phyloP scores from a whole-genome alignment of 768 basidiomycete genomes.

The Cantharellus cinnabarinus region DNA sequence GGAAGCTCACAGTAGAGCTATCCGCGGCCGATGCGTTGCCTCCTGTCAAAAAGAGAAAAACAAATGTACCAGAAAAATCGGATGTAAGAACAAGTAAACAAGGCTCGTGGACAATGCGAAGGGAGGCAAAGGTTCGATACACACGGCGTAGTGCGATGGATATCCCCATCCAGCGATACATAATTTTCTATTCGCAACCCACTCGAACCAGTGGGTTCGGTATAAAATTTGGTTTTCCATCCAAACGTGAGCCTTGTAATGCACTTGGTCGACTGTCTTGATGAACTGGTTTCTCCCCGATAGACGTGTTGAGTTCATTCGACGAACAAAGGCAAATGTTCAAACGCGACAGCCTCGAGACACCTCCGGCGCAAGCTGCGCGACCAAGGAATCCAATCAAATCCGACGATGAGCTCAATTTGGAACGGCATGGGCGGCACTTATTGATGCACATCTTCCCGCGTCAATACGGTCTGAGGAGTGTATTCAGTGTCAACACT shows the following conservation, averaged over 20 bases:
- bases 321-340: neutral
- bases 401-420: neutral
- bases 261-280: neutral
- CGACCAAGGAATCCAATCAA: neutral
- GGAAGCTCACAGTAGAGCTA: neutral
- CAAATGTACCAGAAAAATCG: neutral
- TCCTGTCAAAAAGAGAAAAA: slow-evolving; percentile 11
- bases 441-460: slow-evolving; percentile 62
- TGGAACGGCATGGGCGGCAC: neutral
- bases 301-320: neutral
- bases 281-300: neutral
- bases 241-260: slow-evolving; percentile 30
- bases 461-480: slow-evolving; percentile 47
- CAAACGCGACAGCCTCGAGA: slow-evolving; percentile 13
- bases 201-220: slow-evolving; percentile 24
- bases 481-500: slow-evolving; percentile 25
- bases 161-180: slow-evolving; percentile 30
- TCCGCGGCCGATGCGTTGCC: slow-evolving; percentile 9
- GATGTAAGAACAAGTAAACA: neutral
- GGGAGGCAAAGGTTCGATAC: neutral
- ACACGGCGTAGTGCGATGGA: slow-evolving; percentile 28
- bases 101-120: neutral
- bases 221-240: slow-evolving; percentile 47
- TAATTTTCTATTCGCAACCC: slow-evolving; percentile 51
- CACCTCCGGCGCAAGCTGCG: neutral